A percentile compares a stretch with the other conserved stretches of the same genome.
These are phyloP conservation scores for Peronosclerospora sorghi DNA, from an alignment of 352 stramenopile genomes.

Conservation along the genomic window DNA sequence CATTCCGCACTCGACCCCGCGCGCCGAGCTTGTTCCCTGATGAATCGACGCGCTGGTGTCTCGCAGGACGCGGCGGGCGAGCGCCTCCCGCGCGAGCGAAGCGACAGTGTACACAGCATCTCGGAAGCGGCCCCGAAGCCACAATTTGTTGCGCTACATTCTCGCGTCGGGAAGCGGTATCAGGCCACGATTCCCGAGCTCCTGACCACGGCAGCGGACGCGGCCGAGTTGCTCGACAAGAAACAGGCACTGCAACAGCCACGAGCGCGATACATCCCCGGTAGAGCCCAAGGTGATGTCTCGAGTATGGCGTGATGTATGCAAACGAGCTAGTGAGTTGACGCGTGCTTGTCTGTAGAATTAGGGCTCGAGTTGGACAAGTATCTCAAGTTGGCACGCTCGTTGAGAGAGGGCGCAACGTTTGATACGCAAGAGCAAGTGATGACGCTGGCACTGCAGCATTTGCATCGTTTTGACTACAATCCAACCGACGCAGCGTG, in stretches of 20 bases:
- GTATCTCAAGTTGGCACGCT: conserved; percentile 67
- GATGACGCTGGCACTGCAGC: conserved; percentile 50
- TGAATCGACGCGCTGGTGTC: conserved; percentile 19
- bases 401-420: conserved; percentile 61
- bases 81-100: conserved; percentile 16
- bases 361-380: conserved; percentile 59
- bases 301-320: neutral
- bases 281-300: conserved; percentile 35
- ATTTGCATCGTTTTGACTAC: conserved; percentile 77
- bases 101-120: conserved; percentile 17
- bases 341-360: conserved; percentile 11
- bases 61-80: conserved; percentile 7
- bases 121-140: neutral
- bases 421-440: conserved; percentile 77
- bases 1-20: neutral
- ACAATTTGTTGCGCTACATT: conserved; percentile 65
- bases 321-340: neutral
- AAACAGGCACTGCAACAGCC: conserved; percentile 22
- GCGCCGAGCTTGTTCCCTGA: conserved; percentile 9
- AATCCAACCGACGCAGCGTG: conserved; percentile 67
- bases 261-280: conserved; percentile 28
- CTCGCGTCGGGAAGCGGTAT: conserved; percentile 69
- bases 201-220: conserved; percentile 9
- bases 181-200: conserved; percentile 64
- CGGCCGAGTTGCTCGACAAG: conserved; percentile 17